Conservation (phyloP, 1,284 basidiomycete species). For the Boletus mariae region DNA sequence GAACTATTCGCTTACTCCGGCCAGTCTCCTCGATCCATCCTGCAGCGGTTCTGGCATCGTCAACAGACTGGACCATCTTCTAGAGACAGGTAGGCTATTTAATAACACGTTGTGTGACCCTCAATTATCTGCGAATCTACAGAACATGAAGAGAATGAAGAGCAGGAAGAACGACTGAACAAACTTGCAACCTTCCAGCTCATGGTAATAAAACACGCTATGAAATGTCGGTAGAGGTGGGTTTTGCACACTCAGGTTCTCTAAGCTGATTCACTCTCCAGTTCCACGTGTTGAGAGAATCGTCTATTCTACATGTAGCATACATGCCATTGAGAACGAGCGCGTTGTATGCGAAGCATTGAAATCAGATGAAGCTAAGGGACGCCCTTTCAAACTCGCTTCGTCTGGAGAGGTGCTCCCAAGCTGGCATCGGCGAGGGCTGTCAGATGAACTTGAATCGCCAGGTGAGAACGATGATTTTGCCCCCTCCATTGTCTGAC, state of each 20-base stretch:
- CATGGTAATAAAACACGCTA: conserved; percentile 92
- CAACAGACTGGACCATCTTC: conserved; percentile 82
- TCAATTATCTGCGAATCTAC: conserved; percentile 34
- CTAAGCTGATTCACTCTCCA: conserved; percentile 25
- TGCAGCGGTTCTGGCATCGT: conserved; percentile 93
- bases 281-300: conserved; percentile 71
- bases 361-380: conserved; percentile 60
- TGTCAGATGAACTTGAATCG: conserved; percentile 55
- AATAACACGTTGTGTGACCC: not conserved
- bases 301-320: conserved; percentile 95
- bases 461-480: conserved; percentile 36
- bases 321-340: conserved; percentile 92
- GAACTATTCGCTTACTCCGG: conserved; percentile 3
- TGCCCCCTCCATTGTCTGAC: not conserved
- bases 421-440: conserved; percentile 75
- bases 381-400: conserved; percentile 65
- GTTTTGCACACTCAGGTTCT: conserved; percentile 5
- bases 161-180: conserved; percentile 64
- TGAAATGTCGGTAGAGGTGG: conserved; percentile 68
- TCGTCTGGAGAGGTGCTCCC: conserved; percentile 65
- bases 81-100: conserved; percentile 54
- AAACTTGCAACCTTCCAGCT: conserved; percentile 87
- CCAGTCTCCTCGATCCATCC: conserved; percentile 85
- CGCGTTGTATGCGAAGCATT: conserved; percentile 73
- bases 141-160: conserved; percentile 49